Evolutionary conservation across 2,329 filamentous ascomycete genomes (phyloP), one percentile per base, ranked within the genome.

Genomic region (Scedosporium apiospermum): DNA sequence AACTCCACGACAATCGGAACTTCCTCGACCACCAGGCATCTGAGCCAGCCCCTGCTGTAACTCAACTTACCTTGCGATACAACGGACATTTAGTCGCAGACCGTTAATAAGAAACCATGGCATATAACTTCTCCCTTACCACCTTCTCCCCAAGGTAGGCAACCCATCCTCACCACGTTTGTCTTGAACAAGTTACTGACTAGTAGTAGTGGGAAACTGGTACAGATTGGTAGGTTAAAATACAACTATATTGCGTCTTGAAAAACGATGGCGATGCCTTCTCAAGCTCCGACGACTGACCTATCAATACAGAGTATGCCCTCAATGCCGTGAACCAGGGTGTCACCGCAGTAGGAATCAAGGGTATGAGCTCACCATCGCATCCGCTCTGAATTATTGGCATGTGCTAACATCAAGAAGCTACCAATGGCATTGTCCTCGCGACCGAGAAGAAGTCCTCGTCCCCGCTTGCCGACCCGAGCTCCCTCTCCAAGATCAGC

Each of bases 361-460:
- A 99, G 87, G 93, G 93, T 93, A 81, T 12, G 12, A 68, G 76
- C 59, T 55, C 60, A 55, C 46, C 51, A 16, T 27, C 61, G 61
- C 46, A 49, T 55, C n/a, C 9, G 6, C 14, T 30, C 42, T 41
- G 58, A 34, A 57, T 62, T 44, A 5, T 21, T 49, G 59, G 18
- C 26, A 58, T 58, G 21, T 34, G 16, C 57, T 42, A 58, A 42
- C 44, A 14, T 53, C 6, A 10, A n/a, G n/a, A 27, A 97, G 95
- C 95, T 70, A 98, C 95, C 69, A 99, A 99, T 78, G 95, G 95
- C 71, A 96, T 99, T 74, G 95, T 99, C 67, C 90, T 99, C 67
- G 95, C 95, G 66, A 99, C 95, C 67, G 95, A 99, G 81, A 99
- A 99, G 87, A 99, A 99, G 80, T 97, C 93, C 55, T 97, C 93